A percentile compares a stretch with the other conserved stretches of the same genome.
Evolutionary conservation across 2,329 filamentous ascomycete species (phyloP).

Genomic region (Whalleya microplaca): DNA sequence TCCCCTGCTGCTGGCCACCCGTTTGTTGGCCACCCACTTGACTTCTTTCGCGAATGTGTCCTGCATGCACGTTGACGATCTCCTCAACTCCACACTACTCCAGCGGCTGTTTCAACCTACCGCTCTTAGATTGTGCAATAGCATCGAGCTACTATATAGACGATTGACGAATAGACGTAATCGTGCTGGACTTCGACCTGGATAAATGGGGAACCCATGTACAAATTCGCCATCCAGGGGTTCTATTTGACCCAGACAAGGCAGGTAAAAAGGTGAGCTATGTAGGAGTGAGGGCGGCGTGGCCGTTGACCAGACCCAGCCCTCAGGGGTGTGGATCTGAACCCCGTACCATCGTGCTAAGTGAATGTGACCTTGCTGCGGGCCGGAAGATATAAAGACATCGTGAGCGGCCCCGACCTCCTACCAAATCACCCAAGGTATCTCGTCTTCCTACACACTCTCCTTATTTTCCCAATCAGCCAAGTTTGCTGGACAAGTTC

Average conservation of each 20-base stretch:
- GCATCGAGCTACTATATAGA: neutral
- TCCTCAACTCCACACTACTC: constrained; percentile 16
- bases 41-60: constrained; percentile 24
- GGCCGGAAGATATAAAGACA: neutral
- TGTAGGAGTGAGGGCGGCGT: constrained; percentile 11
- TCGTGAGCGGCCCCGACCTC: neutral
- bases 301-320: neutral
- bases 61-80: constrained; percentile 26
- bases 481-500: constrained; percentile 26
- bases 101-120: constrained; percentile 11
- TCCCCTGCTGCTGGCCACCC: constrained; percentile 9
- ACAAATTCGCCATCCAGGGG: constrained; percentile 25
- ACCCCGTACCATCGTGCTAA: constrained; percentile 1
- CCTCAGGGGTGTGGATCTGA: neutral
- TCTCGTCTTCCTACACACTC: constrained; percentile 25
- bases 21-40: constrained; percentile 20
- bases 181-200: neutral
- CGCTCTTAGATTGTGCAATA: neutral
- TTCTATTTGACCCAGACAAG: constrained; percentile 17
- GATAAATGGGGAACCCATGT: constrained; percentile 17
- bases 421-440: constrained; percentile 7
- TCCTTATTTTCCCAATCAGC: constrained; percentile 17
- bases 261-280: constrained; percentile 18
- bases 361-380: constrained; percentile 24
- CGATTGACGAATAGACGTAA: neutral